Percentiles rank a stretch among this genome's conserved stretches.
Conservation (phyloP, 2,329 filamentous ascomycete species). For the Ascochyta pisi region DNA sequence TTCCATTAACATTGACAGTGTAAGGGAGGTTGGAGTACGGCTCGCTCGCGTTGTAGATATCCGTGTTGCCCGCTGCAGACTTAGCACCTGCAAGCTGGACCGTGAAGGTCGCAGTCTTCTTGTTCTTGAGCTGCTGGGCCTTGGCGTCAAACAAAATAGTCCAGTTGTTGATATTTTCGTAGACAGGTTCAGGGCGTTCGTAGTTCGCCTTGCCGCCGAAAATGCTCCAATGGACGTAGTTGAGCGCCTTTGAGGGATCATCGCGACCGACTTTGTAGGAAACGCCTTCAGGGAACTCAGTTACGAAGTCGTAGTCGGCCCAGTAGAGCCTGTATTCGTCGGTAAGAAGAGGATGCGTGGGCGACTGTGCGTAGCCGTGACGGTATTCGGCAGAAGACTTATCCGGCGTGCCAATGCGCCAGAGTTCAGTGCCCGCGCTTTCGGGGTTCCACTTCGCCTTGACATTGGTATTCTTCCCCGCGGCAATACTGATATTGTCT, state of each 20-base stretch:
- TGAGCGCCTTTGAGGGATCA: conserved; percentile 59
- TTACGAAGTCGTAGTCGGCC: conserved; percentile 64
- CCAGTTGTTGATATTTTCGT: conserved; percentile 47
- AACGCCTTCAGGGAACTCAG: conserved; percentile 65
- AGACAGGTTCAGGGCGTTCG: conserved; percentile 50
- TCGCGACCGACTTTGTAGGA: conserved; percentile 64
- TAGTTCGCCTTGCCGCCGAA: conserved; percentile 64
- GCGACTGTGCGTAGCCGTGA: conserved; percentile 62
- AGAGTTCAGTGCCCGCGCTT: conserved; percentile 63
- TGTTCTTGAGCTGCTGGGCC: conserved; percentile 48
- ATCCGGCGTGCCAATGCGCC: conserved; percentile 67
- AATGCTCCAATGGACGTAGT: conserved; percentile 70
- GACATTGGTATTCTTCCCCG: conserved; percentile 48
- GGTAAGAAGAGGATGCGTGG: conserved; percentile 59
- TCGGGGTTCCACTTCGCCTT: conserved; percentile 60
- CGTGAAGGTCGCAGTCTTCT: conserved; percentile 62
- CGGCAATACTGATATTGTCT: conserved; percentile 57
- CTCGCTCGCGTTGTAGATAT: conserved; percentile 63
- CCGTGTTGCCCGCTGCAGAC: conserved; percentile 67
- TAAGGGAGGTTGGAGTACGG: conserved; percentile 62
- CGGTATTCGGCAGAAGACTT: conserved; percentile 66
- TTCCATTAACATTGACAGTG: conserved; percentile 57
- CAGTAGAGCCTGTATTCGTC: conserved; percentile 67
- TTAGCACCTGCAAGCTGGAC: conserved; percentile 69
- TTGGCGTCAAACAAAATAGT: conserved; percentile 22